Conservation (phyloP, 164 flowering plant species). For the Tetracentron sinense region DNA sequence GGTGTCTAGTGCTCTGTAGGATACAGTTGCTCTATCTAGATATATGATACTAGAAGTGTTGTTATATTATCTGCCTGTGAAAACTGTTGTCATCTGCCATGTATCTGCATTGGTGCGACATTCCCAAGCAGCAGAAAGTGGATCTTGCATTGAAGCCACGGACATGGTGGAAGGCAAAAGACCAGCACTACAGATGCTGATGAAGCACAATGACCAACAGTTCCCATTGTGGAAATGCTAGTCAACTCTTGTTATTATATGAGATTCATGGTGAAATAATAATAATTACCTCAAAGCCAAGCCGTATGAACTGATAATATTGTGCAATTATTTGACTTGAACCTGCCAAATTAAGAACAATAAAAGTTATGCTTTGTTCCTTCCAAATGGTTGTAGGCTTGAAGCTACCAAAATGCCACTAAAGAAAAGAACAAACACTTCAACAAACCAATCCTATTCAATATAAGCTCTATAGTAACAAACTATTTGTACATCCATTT, state of each 20-base stretch:
- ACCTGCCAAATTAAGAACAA: slow-evolving; percentile 30
- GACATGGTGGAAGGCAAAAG: not conserved
- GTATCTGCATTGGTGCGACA: too few species aligned
- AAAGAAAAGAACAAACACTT: not conserved
- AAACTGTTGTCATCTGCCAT: too few species aligned
- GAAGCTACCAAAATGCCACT: not conserved
- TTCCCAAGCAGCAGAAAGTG: too few species aligned
- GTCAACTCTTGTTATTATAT: not conserved
- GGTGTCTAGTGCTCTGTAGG: too few species aligned
- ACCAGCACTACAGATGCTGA: not conserved
- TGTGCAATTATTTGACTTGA: slow-evolving; percentile 74
- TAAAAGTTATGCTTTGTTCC: not conserved
- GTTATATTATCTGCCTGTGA: too few species aligned
- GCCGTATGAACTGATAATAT: slow-evolving; percentile 64
- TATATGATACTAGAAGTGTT: too few species aligned
- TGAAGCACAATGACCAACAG: not conserved
- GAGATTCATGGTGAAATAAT: not conserved
- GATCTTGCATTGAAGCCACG: too few species aligned
- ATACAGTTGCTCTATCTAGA: too few species aligned
- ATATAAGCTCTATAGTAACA: not conserved
- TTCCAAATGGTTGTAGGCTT: not conserved
- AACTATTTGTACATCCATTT: too few species aligned
- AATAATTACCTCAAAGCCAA: slow-evolving; percentile 54
- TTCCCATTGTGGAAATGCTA: not conserved
- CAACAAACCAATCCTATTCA: not conserved